Evolutionary conservation across 345 rosid genomes (phyloP).

Genomic region (Melastoma malabathricum): DNA sequence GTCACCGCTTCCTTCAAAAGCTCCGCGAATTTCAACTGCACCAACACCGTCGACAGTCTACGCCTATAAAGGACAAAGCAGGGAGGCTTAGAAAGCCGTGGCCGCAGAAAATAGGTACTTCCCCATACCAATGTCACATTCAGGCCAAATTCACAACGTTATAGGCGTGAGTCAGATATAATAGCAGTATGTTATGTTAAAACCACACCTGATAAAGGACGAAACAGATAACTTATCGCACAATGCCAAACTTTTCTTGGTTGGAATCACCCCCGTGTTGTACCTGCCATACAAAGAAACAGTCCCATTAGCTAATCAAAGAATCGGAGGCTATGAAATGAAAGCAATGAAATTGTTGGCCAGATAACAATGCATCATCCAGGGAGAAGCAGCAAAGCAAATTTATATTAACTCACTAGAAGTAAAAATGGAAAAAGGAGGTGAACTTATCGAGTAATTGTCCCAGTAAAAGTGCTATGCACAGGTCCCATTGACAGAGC

Average conservation of each 20-base stretch:
- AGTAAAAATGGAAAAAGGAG: too few species aligned
- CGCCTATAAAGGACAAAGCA: slow-evolving; percentile 32
- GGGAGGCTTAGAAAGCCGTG: background rate
- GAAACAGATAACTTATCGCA: slow-evolving; percentile 66
- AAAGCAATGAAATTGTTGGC: too few species aligned
- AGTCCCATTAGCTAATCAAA: background rate
- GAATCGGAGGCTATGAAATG: too few species aligned
- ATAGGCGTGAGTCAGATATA: background rate
- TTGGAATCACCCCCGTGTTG: slow-evolving; percentile 84
- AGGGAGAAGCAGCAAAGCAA: too few species aligned
- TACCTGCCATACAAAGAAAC: slow-evolving; percentile 39
- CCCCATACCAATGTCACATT: background rate
- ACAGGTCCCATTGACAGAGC: too few species aligned
- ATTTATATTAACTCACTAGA: too few species aligned
- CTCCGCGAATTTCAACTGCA: slow-evolving; percentile 67
- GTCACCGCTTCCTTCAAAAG: slow-evolving; percentile 80
- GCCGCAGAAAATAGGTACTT: background rate
- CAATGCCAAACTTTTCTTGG: slow-evolving; percentile 76
- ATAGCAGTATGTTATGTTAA: background rate
- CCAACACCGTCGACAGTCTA: slow-evolving; percentile 57
- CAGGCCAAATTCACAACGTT: background rate
- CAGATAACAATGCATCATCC: too few species aligned
- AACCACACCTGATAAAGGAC: slow-evolving; percentile 63
- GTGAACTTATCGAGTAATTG: too few species aligned
- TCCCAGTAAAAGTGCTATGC: too few species aligned